Evolutionary conservation across 345 rosid species (phyloP), one percentile per base, ranked within the genome.

Genomic region (Salix arbutifolia): DNA sequence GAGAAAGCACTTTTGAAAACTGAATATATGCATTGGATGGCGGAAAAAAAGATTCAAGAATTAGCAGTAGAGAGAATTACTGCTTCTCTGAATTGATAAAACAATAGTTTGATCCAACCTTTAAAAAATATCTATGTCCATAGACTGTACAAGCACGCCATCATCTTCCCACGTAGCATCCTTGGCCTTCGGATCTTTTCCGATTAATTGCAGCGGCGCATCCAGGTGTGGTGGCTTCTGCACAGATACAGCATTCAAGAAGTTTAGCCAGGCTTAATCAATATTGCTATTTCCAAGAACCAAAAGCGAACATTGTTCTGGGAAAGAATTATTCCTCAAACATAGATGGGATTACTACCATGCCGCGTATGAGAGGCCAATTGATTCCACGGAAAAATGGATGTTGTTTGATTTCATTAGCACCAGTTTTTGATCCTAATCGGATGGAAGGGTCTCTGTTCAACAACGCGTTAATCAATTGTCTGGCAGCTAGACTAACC

Each of bases 341-440:
- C 21, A 37, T 28, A 58, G 44, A 19, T 6, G 6, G 52, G 46
- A 21, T 8, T 35, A 46, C 46, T 90, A 96, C 99, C 99, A 85
- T 91, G 94, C 90, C 79, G 53, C 98, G 96, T 14, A 93, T 89
- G 26, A 96, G 93, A 79, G 98, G 94, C 99, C 99, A 96, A 78
- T 86, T 88, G 67, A 96, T 90, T 74, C 89, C 94, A 8, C 90
- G 92, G 86, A 93, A 96, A 82, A 96, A 96, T 69, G 93, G 91
- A 56, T 93, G 99, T 65, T 92, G 89, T 79, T 93, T 96, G 80
- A 96, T 91, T 82, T 96, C 97, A 73, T 83, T 88, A 66, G 98
- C 93, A 19, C 99, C 99, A 14, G 85, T 83, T 58, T 74, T 84
- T 65, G 98, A 87, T 80, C 99, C 99, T 84, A 96, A 84, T 28